These are phyloP conservation scores for Tuber melanosporum DNA, from an alignment of 495 filamentous ascomycete genomes.

Conservation along the genomic window DNA sequence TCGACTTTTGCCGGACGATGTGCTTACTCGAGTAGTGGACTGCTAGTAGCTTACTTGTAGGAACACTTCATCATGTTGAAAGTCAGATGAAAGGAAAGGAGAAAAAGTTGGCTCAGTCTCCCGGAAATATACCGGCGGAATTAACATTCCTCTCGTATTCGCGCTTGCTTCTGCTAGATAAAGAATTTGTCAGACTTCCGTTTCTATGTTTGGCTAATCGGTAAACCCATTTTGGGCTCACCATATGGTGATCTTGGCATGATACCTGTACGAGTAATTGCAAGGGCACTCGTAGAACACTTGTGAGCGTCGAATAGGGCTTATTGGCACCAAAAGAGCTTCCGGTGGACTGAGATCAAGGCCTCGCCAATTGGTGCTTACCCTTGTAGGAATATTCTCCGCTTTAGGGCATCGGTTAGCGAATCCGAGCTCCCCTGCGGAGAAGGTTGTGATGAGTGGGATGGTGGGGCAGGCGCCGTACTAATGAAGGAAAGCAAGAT, in stretches of 20 bases:
- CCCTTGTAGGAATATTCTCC: conserved; percentile 41
- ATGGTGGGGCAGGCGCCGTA: conserved; percentile 21
- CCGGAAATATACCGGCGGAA: neutral
- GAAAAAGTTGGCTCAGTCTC: neutral
- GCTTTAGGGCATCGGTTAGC: conserved; percentile 37
- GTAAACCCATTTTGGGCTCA: neutral
- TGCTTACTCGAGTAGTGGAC: neutral
- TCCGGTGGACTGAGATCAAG: neutral
- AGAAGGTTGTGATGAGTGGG: conserved; percentile 13
- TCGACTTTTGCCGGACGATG: neutral
- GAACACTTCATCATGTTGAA: neutral
- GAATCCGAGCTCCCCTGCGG: conserved; percentile 23
- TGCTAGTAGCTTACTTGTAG: neutral
- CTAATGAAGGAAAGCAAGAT: conserved; percentile 14
- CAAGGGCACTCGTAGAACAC: neutral
- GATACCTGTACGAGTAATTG: neutral
- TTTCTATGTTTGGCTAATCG: neutral
- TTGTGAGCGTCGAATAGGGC: neutral
- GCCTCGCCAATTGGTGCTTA: conserved; percentile 8
- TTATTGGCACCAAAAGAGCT: neutral
- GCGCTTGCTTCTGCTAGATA: neutral
- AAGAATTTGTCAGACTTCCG: neutral
- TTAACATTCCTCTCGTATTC: neutral
- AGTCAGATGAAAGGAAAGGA: neutral
- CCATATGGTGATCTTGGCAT: neutral